phyloP scores from a whole-genome alignment of 352 stramenopile species.

The Globisporangium nodosum region DNA sequence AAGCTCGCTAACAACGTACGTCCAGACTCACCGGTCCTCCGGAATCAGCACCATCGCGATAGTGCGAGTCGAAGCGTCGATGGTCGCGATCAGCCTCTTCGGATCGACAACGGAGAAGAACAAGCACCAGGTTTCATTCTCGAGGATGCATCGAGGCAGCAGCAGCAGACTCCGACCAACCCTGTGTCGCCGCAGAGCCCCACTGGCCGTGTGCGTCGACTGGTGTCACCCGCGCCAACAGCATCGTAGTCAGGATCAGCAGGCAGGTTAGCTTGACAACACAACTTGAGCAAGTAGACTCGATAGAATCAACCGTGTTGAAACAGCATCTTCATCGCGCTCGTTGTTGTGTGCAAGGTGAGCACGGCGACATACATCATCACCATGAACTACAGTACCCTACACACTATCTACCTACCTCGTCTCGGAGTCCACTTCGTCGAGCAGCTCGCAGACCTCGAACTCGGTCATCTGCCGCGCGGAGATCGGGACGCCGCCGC shows the following conservation, averaged over 20 bases:
- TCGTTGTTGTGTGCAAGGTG: too few species aligned
- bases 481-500: neutral
- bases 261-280: too few species aligned
- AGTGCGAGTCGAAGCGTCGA: neutral
- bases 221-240: neutral
- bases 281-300: too few species aligned
- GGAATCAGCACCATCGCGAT: neutral
- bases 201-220: slow-evolving; percentile 3
- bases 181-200: neutral
- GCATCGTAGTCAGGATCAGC: neutral
- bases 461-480: neutral
- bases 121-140: neutral
- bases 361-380: too few species aligned
- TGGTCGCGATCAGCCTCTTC: neutral
- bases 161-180: neutral
- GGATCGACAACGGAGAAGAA: neutral
- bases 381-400: too few species aligned
- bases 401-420: too few species aligned
- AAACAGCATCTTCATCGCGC: too few species aligned
- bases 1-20: neutral
- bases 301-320: too few species aligned
- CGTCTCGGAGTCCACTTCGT: neutral
- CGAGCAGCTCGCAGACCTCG: neutral
- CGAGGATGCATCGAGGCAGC: neutral
- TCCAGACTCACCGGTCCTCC: neutral